phyloP scores from a whole-genome alignment of 2,329 filamentous ascomycete species.

The Didymosphaeria variabile region DNA sequence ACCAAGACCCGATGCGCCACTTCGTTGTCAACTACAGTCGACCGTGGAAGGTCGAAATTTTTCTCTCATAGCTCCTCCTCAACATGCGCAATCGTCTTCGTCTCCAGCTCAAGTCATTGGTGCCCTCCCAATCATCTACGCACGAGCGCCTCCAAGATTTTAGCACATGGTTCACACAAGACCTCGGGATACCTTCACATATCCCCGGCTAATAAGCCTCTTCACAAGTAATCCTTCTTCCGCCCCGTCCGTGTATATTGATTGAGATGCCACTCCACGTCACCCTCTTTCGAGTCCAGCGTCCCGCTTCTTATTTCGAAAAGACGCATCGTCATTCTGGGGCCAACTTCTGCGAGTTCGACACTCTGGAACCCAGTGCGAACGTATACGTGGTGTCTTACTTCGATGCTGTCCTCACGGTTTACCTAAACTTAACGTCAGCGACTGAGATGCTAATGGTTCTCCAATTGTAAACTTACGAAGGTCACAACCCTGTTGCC shows the following conservation, averaged over 20 bases:
- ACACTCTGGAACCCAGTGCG: slow-evolving; percentile 90
- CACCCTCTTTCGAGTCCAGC: slow-evolving; percentile 91
- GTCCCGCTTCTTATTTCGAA: slow-evolving; percentile 95
- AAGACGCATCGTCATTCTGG: slow-evolving; percentile 94
- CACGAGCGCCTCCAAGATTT: too few species aligned
- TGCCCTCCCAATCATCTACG: too few species aligned
- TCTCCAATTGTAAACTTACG: slow-evolving; percentile 53
- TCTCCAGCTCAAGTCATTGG: neutral
- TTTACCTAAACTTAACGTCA: slow-evolving; percentile 57
- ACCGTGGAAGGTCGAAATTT: neutral
- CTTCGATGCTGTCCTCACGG: slow-evolving; percentile 86
- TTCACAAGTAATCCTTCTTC: slow-evolving; percentile 94
- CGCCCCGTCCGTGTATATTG: slow-evolving; percentile 92
- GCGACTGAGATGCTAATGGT: too few species aligned
- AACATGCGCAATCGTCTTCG: neutral
- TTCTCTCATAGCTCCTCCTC: too few species aligned
- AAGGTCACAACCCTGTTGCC: slow-evolving; percentile 85
- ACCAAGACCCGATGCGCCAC: neutral
- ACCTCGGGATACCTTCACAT: too few species aligned
- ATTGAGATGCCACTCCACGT: slow-evolving; percentile 95
- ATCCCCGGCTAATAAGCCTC: neutral
- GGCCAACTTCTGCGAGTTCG: slow-evolving; percentile 60
- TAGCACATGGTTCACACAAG: too few species aligned
- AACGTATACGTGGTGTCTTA: slow-evolving; percentile 93
- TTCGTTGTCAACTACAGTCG: neutral